These are phyloP conservation scores for Scolecobasidium constrictum DNA, from an alignment of 2,329 filamentous ascomycete species.

Conservation along the genomic window DNA sequence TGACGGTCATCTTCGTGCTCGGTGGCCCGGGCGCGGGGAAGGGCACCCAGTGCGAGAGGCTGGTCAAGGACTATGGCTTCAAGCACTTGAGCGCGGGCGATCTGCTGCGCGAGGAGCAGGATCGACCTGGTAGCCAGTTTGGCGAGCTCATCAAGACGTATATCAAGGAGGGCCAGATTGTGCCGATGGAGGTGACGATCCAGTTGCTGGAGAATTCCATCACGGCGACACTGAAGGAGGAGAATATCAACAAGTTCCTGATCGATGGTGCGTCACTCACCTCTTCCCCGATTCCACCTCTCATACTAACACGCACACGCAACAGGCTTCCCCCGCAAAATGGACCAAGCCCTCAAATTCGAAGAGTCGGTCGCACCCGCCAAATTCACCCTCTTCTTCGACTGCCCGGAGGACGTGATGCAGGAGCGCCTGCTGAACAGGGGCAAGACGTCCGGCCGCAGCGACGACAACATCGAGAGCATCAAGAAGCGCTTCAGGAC, in stretches of 20 bases:
- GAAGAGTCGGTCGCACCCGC: conserved; percentile 79
- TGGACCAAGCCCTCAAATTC: conserved; percentile 93
- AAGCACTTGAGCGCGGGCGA: conserved; percentile 89
- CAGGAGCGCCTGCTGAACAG: conserved; percentile 71
- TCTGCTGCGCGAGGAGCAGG: conserved; percentile 84
- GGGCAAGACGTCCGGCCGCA: conserved; percentile 82
- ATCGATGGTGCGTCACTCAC: conserved; percentile 41
- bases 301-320: not conserved
- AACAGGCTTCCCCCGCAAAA: conserved; percentile 80
- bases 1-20: conserved; percentile 93
- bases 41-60: conserved; percentile 84
- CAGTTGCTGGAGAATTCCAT: conserved; percentile 91
- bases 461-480: conserved; percentile 89
- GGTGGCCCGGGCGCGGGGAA: conserved; percentile 94
- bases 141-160: conserved; percentile 86
- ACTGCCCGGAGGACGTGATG: conserved; percentile 87
- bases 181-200: conserved; percentile 98
- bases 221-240: conserved; percentile 52
- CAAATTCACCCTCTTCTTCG: conserved; percentile 83
- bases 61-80: conserved; percentile 83
- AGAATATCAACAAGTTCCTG: conserved; percentile 58
- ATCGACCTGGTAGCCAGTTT: conserved; percentile 75
- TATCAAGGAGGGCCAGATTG: conserved; percentile 90
- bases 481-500: conserved; percentile 94
- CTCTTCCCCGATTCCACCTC: not conserved